Evolutionary conservation across 1,284 basidiomycete species (phyloP).

Genomic region (Phlebopus sp.): DNA sequence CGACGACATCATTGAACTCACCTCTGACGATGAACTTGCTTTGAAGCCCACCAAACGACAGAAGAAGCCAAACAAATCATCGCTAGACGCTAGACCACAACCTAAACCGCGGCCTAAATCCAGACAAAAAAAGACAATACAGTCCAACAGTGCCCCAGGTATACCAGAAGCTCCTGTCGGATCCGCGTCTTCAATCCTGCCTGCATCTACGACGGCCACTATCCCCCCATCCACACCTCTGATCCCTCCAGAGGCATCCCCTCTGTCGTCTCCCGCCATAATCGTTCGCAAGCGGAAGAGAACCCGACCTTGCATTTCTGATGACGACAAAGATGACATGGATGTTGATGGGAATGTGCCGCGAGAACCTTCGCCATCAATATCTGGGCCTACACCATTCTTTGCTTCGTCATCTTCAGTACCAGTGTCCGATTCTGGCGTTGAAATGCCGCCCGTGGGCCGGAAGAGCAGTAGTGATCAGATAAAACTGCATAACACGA

Average conservation of each 20-base stretch:
- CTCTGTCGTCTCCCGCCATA: conserved; percentile 22
- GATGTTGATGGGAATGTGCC: conserved; percentile 6
- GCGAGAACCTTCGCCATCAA: conserved; percentile 2
- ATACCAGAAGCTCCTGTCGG: conserved; percentile 1
- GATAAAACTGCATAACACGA: conserved; percentile 8
- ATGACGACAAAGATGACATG: conserved; percentile 15
- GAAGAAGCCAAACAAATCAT: conserved; percentile 20
- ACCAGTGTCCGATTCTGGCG: conserved; percentile 18
- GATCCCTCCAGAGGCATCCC: conserved; percentile 19
- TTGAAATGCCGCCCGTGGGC: conserved; percentile 18
- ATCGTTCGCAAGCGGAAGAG: conserved; percentile 27
- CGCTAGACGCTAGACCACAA: conserved; percentile 10
- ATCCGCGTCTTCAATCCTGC: conserved; percentile 9
- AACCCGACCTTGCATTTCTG: conserved; percentile 6
- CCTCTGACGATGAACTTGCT: conserved; percentile 27
- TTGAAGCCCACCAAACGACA: conserved; percentile 29
- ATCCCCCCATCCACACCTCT: conserved; percentile 28
- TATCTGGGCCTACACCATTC: conserved; percentile 21
- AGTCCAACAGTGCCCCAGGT: background rate
- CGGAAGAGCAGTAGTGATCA: conserved; percentile 7
- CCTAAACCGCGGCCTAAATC: conserved; percentile 26
- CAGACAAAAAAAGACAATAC: conserved; percentile 18
- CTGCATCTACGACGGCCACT: conserved; percentile 23
- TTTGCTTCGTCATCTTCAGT: conserved; percentile 29
- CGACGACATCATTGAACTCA: conserved; percentile 32